These are phyloP conservation scores for Malus hybrid DNA, from an alignment of 331 rosid species.

Conservation along the genomic window DNA sequence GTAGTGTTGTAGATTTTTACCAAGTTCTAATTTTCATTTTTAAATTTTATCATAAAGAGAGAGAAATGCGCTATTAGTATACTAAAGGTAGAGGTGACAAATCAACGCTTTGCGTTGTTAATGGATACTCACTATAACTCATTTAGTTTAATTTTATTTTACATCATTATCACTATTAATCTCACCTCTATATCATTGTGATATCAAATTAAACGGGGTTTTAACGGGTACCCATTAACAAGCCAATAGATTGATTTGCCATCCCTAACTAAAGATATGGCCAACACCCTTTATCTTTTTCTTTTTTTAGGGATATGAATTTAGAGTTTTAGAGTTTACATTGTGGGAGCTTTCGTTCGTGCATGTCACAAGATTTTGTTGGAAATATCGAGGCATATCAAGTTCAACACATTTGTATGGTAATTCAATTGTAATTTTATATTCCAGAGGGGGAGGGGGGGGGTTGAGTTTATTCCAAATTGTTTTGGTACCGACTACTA, in stretches of 20 bases:
- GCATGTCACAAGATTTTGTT: constrained; percentile 12
- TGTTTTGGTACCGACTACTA: background rate
- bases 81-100: background rate
- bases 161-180: no score
- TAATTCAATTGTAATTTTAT: background rate
- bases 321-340: background rate
- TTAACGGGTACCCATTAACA: no score
- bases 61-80: background rate
- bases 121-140: no score
- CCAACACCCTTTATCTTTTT: background rate
- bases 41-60: background rate
- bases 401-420: background rate
- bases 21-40: background rate
- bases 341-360: background rate
- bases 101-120: no score
- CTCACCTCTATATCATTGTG: no score
- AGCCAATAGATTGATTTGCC: no score
- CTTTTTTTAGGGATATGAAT: background rate
- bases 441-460: background rate
- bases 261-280: background rate
- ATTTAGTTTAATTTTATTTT: no score
- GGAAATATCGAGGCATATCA: background rate
- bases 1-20: background rate
- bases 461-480: no score
- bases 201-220: no score